These are phyloP conservation scores for Bjerkandera adusta DNA, from an alignment of 1,284 basidiomycete genomes.

Conservation along the genomic window DNA sequence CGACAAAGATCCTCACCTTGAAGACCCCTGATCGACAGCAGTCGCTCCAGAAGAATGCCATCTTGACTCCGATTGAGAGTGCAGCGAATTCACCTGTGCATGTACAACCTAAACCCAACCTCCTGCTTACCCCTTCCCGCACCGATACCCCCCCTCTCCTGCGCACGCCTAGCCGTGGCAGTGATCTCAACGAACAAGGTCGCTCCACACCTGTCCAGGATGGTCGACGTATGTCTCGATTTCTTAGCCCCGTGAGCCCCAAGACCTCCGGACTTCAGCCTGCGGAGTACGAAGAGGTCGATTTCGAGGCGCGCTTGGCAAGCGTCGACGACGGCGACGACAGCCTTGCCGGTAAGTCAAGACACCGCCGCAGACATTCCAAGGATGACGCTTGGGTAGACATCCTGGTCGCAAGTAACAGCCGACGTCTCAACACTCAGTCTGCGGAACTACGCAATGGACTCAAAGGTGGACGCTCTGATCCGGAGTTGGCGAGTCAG, in stretches of 20 bases:
- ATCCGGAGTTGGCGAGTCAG: slow-evolving; percentile 69
- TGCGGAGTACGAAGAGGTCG: slow-evolving; percentile 66
- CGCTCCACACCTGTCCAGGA: slow-evolving; percentile 15
- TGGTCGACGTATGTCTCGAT: slow-evolving; percentile 53
- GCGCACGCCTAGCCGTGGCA: slow-evolving; percentile 14
- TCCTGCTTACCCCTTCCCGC: slow-evolving; percentile 11
- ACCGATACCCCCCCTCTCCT: slow-evolving; percentile 10
- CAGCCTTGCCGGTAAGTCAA: slow-evolving; percentile 32
- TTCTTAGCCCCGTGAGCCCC: slow-evolving; percentile 42
- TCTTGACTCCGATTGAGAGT: slow-evolving; percentile 17
- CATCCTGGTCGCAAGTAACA: slow-evolving; percentile 73
- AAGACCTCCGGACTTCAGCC: slow-evolving; percentile 51
- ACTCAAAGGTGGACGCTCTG: slow-evolving; percentile 42
- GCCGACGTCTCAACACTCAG: slow-evolving; percentile 58
- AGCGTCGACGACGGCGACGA: slow-evolving; percentile 65
- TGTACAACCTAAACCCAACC: slow-evolving; percentile 3
- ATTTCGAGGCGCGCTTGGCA: slow-evolving; percentile 71
- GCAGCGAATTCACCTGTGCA: slow-evolving; percentile 11
- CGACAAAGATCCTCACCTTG: slow-evolving; percentile 63
- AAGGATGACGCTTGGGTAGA: slow-evolving; percentile 80
- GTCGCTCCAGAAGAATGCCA: slow-evolving; percentile 9
- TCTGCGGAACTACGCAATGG: slow-evolving; percentile 43
- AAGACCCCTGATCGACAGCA: slow-evolving; percentile 19
- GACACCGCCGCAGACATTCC: slow-evolving; percentile 53
- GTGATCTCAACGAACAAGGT: slow-evolving; percentile 9